Evolutionary conservation across 352 stramenopile species (phyloP), one percentile per base, ranked within the genome.

Genomic region (Pythium rhizo-oryzae): DNA sequence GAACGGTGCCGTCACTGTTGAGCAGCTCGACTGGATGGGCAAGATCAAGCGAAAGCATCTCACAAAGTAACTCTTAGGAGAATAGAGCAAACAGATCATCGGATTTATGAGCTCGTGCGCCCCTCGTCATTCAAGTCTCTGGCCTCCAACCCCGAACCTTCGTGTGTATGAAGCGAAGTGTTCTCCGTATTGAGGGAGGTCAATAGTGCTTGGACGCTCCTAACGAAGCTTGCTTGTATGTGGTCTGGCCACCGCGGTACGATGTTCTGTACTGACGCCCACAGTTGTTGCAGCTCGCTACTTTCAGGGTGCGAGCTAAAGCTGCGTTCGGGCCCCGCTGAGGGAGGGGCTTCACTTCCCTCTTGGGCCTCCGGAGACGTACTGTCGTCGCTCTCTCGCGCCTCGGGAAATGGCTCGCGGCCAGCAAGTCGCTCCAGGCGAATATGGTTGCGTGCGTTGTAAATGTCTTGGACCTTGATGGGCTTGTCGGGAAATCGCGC

Each of bases 21-120:
- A 75, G 56, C 85, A 94, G 62, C 71, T 92, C 13, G 82, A 87
- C 67, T 94, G 84, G 85, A 94, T 92, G 82, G 81, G 80, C 41
- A 91, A 94, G 63, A 75, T 94, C 67, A 91, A 91, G 65, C 81
- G 80, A 61, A 90, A 91, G 59, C 78, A 91, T 67, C 67, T 89
- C 33, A n/a, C 47, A 25, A 37, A 71, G 55, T 61, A 65, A 28
- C 7, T 7, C 12, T 41, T 41, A 41, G 12, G 35, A 53, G 9
- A 30, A 50, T 62, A 52, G 8, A 59, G 12, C 35, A 41, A 13
- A 12, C 7, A 41, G 7, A 13, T 41, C 7, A 7, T 41, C 35
- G 35, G 7, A 7, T 41, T 41, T 12, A 12, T 41, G 35, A 7
- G 7, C 35, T 12, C 7, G 12, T 12, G 12, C 35, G 35, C 35